Conservation (phyloP, 2,329 filamentous ascomycete species). For the Teratosphaeria gauchensis region DNA sequence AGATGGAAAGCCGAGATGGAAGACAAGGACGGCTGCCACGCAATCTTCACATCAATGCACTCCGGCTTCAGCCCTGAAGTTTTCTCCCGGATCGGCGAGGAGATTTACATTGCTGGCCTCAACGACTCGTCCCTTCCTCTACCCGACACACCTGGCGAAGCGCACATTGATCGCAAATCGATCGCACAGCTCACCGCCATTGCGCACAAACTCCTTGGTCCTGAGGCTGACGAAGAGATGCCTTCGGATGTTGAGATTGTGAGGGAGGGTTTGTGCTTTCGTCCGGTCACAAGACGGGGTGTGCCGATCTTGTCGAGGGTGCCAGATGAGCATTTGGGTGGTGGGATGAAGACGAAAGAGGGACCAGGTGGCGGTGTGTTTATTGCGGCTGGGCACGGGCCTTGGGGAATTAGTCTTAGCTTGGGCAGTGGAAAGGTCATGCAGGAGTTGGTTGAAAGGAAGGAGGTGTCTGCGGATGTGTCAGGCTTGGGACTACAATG, state of each 20-base stretch:
- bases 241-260: conserved; percentile 48
- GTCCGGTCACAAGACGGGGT: conserved; percentile 57
- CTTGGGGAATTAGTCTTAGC: conserved; percentile 53
- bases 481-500: conserved; percentile 35
- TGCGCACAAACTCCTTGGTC: conserved; percentile 41
- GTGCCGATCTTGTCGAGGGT: conserved; percentile 54
- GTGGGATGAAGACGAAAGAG: conserved; percentile 33
- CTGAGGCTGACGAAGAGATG: conserved; percentile 22
- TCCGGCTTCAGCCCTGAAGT: conserved; percentile 58
- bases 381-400: conserved; percentile 62
- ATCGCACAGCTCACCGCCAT: conserved; percentile 43
- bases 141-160: conserved; percentile 46
- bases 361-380: conserved; percentile 54
- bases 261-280: conserved; percentile 60
- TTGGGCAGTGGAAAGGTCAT: conserved; percentile 63
- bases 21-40: conserved; percentile 45
- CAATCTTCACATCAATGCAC: conserved; percentile 55
- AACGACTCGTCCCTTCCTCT: conserved; percentile 54
- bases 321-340: conserved; percentile 46
- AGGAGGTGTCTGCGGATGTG: conserved; percentile 46
- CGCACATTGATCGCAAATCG: conserved; percentile 37
- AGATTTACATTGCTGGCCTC: conserved; percentile 65
- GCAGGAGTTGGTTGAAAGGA: conserved; percentile 54
- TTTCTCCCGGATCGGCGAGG: conserved; percentile 55
- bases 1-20: conserved; percentile 41